Base-by-base conservation (phyloP, 208 protist species). In the Acanthamoeba royreba region DNA sequence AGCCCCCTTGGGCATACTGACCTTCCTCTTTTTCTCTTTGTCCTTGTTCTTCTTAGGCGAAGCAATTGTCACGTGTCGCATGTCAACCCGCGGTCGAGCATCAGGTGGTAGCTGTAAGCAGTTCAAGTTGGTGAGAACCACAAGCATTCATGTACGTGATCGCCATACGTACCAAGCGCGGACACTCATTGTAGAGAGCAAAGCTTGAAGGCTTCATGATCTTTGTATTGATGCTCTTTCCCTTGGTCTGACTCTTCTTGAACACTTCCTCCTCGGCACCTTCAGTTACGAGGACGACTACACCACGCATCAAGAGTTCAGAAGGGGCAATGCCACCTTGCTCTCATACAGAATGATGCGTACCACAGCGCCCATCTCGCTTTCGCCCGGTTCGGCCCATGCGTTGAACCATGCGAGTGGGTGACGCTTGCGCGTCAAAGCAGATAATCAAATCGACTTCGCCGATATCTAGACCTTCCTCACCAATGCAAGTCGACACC, bases 391-490 rank as follows among this genome's bases (percentile, higher is more conserved):
- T 98, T 53, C 97, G 89, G 55, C 97, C 97, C 52, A 97, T 96
- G 40, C 97, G 47, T 83, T 98, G 97, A 4, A 97, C 94, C 25
- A 96, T 94, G 33, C 97, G 93, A 5, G 92, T 95, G 0, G 94
- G 58, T 13, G 97, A 97, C 42, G 92, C 38, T 25, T 93, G 92
- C 1, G 87, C 43, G 85, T 98, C 97, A 72, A 93, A 98, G 74
- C 96, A 98, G 9, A 98, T 86, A 22, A 98, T 98, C 0, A 98
- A 85, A 94, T 98, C 97, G 1, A 98, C 95, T 28, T 98, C 97
- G 58, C 94, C 95, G 58, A 97, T 97, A 93, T 97, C 94, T 8
- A 98, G 72, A 58, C 97, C 97, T 87, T 98, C 97, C 61, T 98
- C 97, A 52, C 97, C 97, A 43, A 98, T 97, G 69, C 58, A 96